Evolutionary conservation across 208 protist species (phyloP), one percentile per base, ranked within the genome.

Genomic region (Porcisia deanei): DNA sequence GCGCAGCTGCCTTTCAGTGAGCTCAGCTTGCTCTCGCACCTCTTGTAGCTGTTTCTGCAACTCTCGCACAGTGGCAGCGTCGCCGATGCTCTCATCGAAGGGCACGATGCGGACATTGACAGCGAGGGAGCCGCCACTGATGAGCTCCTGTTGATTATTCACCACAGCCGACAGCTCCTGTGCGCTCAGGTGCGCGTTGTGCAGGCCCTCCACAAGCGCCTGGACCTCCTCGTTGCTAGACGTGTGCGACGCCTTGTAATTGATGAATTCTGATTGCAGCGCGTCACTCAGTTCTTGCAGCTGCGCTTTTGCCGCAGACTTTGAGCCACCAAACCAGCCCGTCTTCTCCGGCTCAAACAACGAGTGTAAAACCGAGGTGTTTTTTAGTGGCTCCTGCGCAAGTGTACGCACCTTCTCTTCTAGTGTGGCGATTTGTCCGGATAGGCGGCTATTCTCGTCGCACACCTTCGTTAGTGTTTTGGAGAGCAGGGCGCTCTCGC

Each of bases 211-310:
- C 41, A 97, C 76, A 12, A 97, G 81, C 3, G 83, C 85, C 73
- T 91, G 83, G 30, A 97, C 87, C 79, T 97, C 93, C 2, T 94
- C 93, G 75, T 96, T 92, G 72, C 85, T 91, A 20, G 91, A 88
- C 8, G 91, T 72, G 70, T 97, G 93, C 7, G 76, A 81, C 22
- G 85, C 76, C 61, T 91, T 87, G 84, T 95, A 97, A 52, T 83
- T 84, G 25, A 92, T 70, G 74, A 90, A 95, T 81, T 97, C 93
- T 0, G 83, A 81, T 59, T 94, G 88, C 64, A 97, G 81, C 12
- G 83, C 77, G 14, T 91, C 87, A 49, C 71, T 71, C 14, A 95
- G 64, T 67, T 94, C 70, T 77, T 96, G 76, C 7, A 96, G 77
- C 54, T 96, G 80, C 14, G 91, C 90, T 10, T 84, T 86, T 54